Evolutionary conservation across 1,139 yeast species (phyloP).

Genomic region (Schwanniomyces etchellsii): DNA sequence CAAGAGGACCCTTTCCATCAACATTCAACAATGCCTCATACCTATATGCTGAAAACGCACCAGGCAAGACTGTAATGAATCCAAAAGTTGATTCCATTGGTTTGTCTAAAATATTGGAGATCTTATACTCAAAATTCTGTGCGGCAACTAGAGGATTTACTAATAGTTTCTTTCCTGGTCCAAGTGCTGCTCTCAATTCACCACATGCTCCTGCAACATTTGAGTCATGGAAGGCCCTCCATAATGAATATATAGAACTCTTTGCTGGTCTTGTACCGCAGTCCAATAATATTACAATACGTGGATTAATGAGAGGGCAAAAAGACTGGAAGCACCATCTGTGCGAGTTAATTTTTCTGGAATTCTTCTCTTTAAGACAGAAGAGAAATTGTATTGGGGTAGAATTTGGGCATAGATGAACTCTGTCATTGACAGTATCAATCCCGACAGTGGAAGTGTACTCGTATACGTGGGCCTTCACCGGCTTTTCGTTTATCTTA

Average conservation of each 20-base stretch:
- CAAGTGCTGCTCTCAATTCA: conserved; percentile 68
- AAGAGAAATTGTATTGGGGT: conserved; percentile 71
- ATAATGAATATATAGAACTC: conserved; percentile 68
- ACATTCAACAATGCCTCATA: conserved; percentile 65
- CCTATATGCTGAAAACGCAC: conserved; percentile 82
- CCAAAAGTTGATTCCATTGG: conserved; percentile 84
- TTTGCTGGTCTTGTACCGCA: conserved; percentile 76
- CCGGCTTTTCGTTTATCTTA: conserved; percentile 63
- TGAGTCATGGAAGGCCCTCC: conserved; percentile 71
- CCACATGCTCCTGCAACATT: conserved; percentile 89
- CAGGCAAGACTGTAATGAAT: conserved; percentile 76
- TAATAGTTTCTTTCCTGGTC: conserved; percentile 48
- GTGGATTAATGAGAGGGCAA: conserved; percentile 65
- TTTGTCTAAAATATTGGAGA: conserved; percentile 75
- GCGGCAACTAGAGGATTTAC: conserved; percentile 77
- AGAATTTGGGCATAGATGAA: conserved; percentile 52
- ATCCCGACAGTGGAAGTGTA: conserved; percentile 77
- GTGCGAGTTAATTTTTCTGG: conserved; percentile 74
- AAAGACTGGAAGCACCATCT: conserved; percentile 84
- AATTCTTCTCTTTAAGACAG: conserved; percentile 72
- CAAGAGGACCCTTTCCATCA: conserved; percentile 66
- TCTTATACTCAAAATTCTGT: conserved; percentile 79
- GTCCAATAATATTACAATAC: conserved; percentile 65
- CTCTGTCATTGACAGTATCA: conserved; percentile 50
- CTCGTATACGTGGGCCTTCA: conserved; percentile 71